Evolutionary conservation across 2,329 filamentous ascomycete genomes (phyloP).

Genomic region (Sclerotinia trifoliorum): DNA sequence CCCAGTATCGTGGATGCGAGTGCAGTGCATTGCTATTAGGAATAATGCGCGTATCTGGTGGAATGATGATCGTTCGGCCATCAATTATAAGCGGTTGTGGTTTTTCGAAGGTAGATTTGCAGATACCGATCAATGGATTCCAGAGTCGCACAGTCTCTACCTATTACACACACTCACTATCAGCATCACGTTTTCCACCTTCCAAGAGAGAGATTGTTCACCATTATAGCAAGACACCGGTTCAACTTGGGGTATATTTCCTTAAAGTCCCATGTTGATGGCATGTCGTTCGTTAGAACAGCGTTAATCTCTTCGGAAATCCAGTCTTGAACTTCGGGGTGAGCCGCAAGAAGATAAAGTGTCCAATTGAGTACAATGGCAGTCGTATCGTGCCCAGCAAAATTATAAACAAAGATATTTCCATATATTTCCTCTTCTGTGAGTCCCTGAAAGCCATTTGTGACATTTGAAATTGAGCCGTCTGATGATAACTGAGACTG

Average conservation of each 20-base stretch:
- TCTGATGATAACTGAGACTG: background rate
- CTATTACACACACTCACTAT: background rate
- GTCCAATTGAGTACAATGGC: conserved; percentile 36
- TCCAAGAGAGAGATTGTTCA: conserved; percentile 6
- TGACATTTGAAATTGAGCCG: background rate
- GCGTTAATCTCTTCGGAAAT: conserved; percentile 30
- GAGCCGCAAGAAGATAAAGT: conserved; percentile 32
- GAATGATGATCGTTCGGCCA: background rate
- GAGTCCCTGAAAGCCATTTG: conserved; percentile 26
- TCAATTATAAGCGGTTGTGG: background rate
- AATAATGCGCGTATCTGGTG: conserved; percentile 1
- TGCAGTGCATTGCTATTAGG: conserved; percentile 2
- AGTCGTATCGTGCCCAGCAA: conserved; percentile 40
- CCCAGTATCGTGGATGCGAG: conserved; percentile 7
- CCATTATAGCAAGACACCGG: conserved; percentile 44
- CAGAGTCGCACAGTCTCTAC: conserved; percentile 12
- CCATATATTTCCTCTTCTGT: conserved; percentile 41
- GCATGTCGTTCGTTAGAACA: conserved; percentile 33
- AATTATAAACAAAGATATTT: conserved; percentile 39
- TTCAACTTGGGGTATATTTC: conserved; percentile 44
- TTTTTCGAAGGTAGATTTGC: background rate
- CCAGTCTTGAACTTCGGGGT: conserved; percentile 30
- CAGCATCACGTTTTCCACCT: background rate
- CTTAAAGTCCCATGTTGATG: conserved; percentile 41
- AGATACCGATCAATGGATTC: conserved; percentile 11